Conservation (phyloP, 805 yeast species). For the Cyberlindnera mycetangii region DNA sequence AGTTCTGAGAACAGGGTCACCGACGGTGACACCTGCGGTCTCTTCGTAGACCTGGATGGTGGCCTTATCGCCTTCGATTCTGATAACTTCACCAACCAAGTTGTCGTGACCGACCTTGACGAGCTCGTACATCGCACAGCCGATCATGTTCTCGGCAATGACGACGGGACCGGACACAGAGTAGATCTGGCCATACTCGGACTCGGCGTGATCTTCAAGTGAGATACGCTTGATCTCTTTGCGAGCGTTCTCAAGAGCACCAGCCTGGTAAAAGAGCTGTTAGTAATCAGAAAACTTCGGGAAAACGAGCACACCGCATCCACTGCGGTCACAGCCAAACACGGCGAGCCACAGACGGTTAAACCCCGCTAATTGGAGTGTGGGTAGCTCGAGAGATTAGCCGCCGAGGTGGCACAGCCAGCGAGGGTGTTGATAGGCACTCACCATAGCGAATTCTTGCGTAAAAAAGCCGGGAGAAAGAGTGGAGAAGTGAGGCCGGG, state of each 20-base stretch:
- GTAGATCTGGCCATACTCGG: conserved; percentile 82
- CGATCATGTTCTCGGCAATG: conserved; percentile 97
- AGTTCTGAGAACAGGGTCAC: conserved; percentile 97
- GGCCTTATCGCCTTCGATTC: conserved; percentile 95
- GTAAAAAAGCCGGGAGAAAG: neutral
- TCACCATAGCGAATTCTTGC: conserved; percentile 1
- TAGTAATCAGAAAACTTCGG: conserved; percentile 2
- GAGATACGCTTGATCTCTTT: conserved; percentile 86
- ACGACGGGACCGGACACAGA: conserved; percentile 98
- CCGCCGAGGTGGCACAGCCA: neutral
- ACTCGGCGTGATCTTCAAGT: conserved; percentile 69
- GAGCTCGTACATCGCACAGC: conserved; percentile 99
- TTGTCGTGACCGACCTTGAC: conserved; percentile 97
- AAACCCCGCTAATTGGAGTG: too few relatives aligned
- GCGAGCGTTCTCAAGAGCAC: conserved; percentile 96
- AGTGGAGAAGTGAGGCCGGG: neutral
- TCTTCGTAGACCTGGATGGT: conserved; percentile 99
- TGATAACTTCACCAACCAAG: conserved; percentile 96
- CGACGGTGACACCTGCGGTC: conserved; percentile 98
- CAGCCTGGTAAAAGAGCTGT: conserved; percentile 56
- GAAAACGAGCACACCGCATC: neutral
- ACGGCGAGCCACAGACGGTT: neutral
- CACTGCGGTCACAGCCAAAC: neutral
- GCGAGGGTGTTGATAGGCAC: neutral
- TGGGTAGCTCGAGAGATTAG: neutral